phyloP scores from a whole-genome alignment of 2,329 filamentous ascomycete genomes.

The Gremmenia infestans region DNA sequence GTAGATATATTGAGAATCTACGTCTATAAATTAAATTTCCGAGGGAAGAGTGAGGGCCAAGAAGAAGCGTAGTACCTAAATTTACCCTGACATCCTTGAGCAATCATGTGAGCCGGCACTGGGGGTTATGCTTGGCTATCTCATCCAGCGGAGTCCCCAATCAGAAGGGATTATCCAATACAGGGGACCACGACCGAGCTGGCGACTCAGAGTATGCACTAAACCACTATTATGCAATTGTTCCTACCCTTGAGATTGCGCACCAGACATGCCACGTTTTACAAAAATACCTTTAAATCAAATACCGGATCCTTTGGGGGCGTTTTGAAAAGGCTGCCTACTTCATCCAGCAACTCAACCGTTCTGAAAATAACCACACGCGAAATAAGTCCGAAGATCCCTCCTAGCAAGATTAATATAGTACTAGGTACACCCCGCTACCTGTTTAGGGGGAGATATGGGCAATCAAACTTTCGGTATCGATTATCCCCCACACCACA shows the following conservation, averaged over 20 bases:
- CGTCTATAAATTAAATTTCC: no score
- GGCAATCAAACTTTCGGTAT: background rate
- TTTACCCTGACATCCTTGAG: background rate
- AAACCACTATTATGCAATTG: background rate
- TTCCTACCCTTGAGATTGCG: background rate
- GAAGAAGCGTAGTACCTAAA: background rate
- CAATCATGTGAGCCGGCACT: background rate
- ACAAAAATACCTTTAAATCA: background rate
- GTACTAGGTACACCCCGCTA: background rate
- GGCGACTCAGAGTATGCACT: background rate
- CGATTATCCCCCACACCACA: background rate
- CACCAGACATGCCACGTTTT: background rate
- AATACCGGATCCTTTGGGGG: no score
- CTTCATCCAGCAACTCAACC: background rate
- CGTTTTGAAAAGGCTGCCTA: no score
- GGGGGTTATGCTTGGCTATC: background rate
- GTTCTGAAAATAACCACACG: background rate
- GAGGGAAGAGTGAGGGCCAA: no score
- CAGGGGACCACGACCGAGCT: background rate
- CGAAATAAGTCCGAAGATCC: background rate
- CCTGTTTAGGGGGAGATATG: background rate
- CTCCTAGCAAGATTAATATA: background rate
- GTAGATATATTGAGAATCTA: no score
- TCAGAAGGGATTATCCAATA: background rate
- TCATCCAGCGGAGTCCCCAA: background rate